Evolutionary conservation across 2,329 filamentous ascomycete species (phyloP), one percentile per base, ranked within the genome.

Genomic region (Aspergillus texensis): DNA sequence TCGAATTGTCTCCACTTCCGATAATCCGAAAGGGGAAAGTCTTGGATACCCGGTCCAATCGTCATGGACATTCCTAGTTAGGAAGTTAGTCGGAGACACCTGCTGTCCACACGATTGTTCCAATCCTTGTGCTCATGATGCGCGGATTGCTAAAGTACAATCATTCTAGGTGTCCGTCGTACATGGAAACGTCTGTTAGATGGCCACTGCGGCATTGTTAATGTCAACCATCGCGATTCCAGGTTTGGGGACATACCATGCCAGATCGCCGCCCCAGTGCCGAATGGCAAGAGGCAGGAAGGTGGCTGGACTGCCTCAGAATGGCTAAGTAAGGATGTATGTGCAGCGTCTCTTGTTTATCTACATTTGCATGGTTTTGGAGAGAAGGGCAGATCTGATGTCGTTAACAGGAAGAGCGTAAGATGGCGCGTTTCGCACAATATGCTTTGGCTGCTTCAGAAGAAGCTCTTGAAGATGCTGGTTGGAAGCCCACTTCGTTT

Each of bases 391-490:
- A 16, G 50, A 30, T 14, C 57, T 67, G 24, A 64, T 46, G 14
- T 43, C n/a, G 6, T 16, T 16, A 24, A 32, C 36, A 88, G 86
- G 87, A 90, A 66, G 82, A 86, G 71, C 87, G 93, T 5, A 91
- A 92, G 73, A 96, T 96, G 89, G 93, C 95, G n/a, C 85, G 83
- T 28, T 98, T 98, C 75, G 87, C 93, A 4, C 94, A 98, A 77
- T 98, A 96, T 80, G 94, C 94, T 16, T 85, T 97, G 73, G 93
- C 91, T 14, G 93, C 94, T 3, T 86, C 92, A 0, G 87, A 92
- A 57, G 95, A 98, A 85, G 95, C 95, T 0, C 82, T 99, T 58
- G 79, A 86, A 32, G 93, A 98, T 81, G 90, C 94, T 0, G 88
- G 85, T 2, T 97, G 94, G 92, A 82, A 85, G 56, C 88, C 90